Evolutionary conservation across 2,329 filamentous ascomycete species (phyloP).

Genomic region (Aspergillus sergii): DNA sequence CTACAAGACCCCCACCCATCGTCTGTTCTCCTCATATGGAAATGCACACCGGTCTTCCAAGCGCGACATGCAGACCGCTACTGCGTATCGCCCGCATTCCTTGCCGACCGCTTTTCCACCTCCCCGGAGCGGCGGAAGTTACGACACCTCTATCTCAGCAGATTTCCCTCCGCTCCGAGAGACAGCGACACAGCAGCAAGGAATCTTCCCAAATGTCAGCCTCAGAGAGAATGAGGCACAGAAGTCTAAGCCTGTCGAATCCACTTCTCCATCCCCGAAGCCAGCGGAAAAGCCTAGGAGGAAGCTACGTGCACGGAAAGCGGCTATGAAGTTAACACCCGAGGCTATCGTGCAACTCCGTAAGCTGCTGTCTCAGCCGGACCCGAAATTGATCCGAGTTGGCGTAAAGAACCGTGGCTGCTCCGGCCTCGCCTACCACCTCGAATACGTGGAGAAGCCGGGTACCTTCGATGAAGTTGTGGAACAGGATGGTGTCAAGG

Average conservation of each 20-base stretch:
- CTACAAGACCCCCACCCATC: conserved; percentile 43
- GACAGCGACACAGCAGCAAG: conserved; percentile 40
- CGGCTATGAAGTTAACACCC: conserved; percentile 83
- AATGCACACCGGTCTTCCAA: conserved; percentile 53
- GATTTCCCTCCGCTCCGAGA: conserved; percentile 52
- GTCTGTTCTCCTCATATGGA: conserved; percentile 52
- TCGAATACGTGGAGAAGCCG: conserved; percentile 93
- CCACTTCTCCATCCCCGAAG: conserved; percentile 40
- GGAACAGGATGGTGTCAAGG: conserved; percentile 93
- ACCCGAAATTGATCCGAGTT: conserved; percentile 90
- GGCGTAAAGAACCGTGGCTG: conserved; percentile 93
- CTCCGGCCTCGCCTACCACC: conserved; percentile 87
- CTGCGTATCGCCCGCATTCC: conserved; percentile 63
- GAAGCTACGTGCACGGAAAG: conserved; percentile 80
- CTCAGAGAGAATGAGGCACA: conserved; percentile 68
- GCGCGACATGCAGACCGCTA: conserved; percentile 66
- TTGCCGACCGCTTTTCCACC: conserved; percentile 59
- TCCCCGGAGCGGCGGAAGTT: conserved; percentile 60
- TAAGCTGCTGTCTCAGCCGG: conserved; percentile 76
- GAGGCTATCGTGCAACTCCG: conserved; percentile 78
- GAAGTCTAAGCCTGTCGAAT: conserved; percentile 58
- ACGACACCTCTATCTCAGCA: conserved; percentile 64
- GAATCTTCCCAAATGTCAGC: conserved; percentile 43
- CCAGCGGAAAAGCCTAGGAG: conserved; percentile 58
- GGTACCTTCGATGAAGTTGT: conserved; percentile 87